phyloP scores from a whole-genome alignment of 306 rosid species.

The Rosa lucieae region DNA sequence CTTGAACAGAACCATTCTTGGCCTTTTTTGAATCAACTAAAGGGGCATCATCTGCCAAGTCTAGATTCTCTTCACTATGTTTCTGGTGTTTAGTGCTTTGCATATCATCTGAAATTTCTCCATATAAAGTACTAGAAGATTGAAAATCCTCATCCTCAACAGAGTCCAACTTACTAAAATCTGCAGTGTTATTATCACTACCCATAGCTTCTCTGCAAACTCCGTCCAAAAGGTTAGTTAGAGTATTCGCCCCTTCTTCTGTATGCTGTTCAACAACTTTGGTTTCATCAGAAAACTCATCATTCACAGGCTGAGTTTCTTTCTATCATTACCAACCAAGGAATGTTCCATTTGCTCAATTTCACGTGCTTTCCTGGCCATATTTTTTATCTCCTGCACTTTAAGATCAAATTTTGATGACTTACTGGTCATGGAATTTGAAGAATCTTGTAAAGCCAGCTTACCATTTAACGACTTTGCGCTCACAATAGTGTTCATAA shows the following conservation, averaged over 20 bases:
- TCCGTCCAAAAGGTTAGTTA: slow-evolving; percentile 27
- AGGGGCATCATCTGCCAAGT: slow-evolving; percentile 30
- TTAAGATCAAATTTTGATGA: slow-evolving; percentile 39
- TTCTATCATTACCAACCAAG: slow-evolving; percentile 24
- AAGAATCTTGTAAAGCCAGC: slow-evolving; percentile 32
- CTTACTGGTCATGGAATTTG: slow-evolving; percentile 22
- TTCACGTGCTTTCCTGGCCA: slow-evolving; percentile 56
- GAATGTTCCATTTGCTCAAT: slow-evolving; percentile 44
- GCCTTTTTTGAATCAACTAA: slow-evolving; percentile 35
- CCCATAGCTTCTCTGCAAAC: slow-evolving; percentile 28
- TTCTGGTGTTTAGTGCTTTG: slow-evolving; percentile 31
- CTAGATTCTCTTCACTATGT: slow-evolving; percentile 25
- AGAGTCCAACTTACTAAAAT: slow-evolving; percentile 25
- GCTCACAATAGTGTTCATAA: slow-evolving; percentile 49
- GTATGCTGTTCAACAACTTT: slow-evolving; percentile 21
- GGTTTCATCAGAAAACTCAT: slow-evolving; percentile 31
- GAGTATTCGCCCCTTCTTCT: slow-evolving; percentile 25
- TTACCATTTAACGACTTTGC: slow-evolving; percentile 46
- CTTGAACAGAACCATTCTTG: slow-evolving; percentile 32
- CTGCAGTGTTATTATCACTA: slow-evolving; percentile 24
- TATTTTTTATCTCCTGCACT: slow-evolving; percentile 64
- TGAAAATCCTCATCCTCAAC: slow-evolving; percentile 27
- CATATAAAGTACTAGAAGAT: slow-evolving; percentile 22
- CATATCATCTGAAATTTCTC: slow-evolving; percentile 33
- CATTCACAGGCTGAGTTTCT: slow-evolving; percentile 28